Evolutionary conservation across 176 grass and related monocot genomes (phyloP).

Genomic region (Cocos nucifera): DNA sequence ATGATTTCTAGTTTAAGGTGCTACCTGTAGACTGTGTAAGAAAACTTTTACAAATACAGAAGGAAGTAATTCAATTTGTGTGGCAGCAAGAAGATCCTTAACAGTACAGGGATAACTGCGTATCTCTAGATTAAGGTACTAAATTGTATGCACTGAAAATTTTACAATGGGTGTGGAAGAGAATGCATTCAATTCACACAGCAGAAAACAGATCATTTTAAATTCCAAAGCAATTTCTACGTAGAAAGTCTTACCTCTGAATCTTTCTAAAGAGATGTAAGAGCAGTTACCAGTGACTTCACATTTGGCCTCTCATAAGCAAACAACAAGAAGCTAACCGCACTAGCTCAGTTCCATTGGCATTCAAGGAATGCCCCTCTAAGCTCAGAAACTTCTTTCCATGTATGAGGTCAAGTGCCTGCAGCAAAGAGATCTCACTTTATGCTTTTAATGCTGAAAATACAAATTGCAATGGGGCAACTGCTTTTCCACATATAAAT

Average conservation of each 20-base stretch:
- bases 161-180: no score
- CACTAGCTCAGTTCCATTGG: conserved; percentile 68
- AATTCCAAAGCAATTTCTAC: background rate
- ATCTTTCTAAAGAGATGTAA: conserved; percentile 69
- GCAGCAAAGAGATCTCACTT: conserved; percentile 1
- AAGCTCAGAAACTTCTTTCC: conserved; percentile 62
- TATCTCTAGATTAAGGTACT: no score
- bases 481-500: no score
- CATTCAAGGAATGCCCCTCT: conserved; percentile 71
- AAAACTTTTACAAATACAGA: no score
- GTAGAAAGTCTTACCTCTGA: conserved; percentile 42
- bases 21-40: background rate
- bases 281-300: conserved; percentile 51
- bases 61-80: no score
- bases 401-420: conserved; percentile 84
- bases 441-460: background rate
- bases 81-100: no score
- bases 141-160: no score
- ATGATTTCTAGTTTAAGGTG: no score
- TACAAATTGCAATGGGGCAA: background rate
- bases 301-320: conserved; percentile 62
- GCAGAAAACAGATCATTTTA: no score
- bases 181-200: no score
- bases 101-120: background rate
- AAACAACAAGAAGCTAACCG: conserved; percentile 67